Evolutionary conservation across 768 basidiomycete genomes (phyloP).

Genomic region (Clitopilus hobsonii): DNA sequence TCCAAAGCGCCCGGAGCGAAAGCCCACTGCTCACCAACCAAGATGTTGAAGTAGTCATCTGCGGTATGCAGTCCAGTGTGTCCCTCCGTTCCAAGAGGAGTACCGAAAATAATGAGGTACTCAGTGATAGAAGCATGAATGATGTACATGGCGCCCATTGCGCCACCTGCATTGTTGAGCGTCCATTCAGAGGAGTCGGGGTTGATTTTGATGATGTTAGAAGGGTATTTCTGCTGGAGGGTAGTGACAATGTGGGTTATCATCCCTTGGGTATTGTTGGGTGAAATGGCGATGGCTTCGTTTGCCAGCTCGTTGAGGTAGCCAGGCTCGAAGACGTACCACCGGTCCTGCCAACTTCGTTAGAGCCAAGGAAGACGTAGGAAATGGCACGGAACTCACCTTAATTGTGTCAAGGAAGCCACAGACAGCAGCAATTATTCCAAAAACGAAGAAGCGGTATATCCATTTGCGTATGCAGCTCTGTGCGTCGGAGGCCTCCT

Average conservation of each 20-base stretch:
- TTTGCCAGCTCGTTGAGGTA: constrained; percentile 69
- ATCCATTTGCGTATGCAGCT: not conserved
- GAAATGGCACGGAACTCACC: not conserved
- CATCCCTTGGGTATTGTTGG: constrained; percentile 66
- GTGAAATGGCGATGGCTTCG: constrained; percentile 63
- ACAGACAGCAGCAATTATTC: not conserved
- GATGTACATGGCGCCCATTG: constrained; percentile 98
- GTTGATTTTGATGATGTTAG: constrained; percentile 49
- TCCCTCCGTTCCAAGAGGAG: constrained; percentile 95
- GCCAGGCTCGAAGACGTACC: constrained; percentile 81
- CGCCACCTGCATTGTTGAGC: constrained; percentile 95
- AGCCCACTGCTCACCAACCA: constrained; percentile 93
- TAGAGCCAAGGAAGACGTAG: not conserved
- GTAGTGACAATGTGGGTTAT: constrained; percentile 79
- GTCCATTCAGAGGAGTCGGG: constrained; percentile 78
- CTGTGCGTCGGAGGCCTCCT: not conserved
- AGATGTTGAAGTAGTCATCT: constrained; percentile 97
- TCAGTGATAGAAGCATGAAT: constrained; percentile 97
- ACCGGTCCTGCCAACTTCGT: constrained; percentile 52
- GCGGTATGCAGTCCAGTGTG: constrained; percentile 92
- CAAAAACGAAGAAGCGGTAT: not conserved
- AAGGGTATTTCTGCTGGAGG: constrained; percentile 69
- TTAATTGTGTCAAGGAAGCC: not conserved
- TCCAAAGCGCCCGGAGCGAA: constrained; percentile 76
- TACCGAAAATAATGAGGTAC: constrained; percentile 94